Evolutionary conservation across 2,329 filamentous ascomycete genomes (phyloP).

Genomic region (Metarhizium album): DNA sequence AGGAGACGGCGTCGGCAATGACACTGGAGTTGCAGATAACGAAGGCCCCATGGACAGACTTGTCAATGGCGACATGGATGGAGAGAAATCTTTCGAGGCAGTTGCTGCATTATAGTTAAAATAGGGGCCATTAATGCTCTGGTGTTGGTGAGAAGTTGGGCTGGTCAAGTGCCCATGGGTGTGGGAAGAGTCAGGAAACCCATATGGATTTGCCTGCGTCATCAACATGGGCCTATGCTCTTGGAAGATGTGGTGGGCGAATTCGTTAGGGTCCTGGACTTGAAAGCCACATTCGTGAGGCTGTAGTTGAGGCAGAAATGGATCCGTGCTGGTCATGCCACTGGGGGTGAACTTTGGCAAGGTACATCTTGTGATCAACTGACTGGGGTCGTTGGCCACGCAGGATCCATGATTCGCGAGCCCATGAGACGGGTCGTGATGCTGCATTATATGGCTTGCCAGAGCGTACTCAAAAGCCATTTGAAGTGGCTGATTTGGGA

Average conservation of each 20-base stretch:
- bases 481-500: slow-evolving; percentile 10
- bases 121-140: neutral
- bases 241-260: slow-evolving; percentile 19
- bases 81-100: slow-evolving; percentile 11
- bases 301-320: slow-evolving; percentile 10
- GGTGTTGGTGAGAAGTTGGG: neutral
- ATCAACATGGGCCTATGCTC: slow-evolving; percentile 13
- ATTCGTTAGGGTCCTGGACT: slow-evolving; percentile 16
- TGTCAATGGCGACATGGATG: slow-evolving; percentile 13
- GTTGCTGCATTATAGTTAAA: slow-evolving; percentile 1
- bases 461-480: slow-evolving; percentile 15
- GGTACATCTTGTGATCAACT: slow-evolving; percentile 16
- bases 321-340: slow-evolving; percentile 7
- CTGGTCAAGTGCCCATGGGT: neutral
- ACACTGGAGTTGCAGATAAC: slow-evolving; percentile 11
- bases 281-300: slow-evolving; percentile 18
- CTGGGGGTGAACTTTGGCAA: slow-evolving; percentile 14
- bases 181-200: slow-evolving; percentile 1
- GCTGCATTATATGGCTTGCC: slow-evolving; percentile 19
- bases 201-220: slow-evolving; percentile 8
- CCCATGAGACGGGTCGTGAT: slow-evolving; percentile 17
- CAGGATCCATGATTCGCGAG: slow-evolving; percentile 15
- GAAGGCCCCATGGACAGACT: slow-evolving; percentile 14
- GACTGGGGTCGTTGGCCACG: slow-evolving; percentile 16
- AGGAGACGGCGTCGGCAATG: slow-evolving; percentile 12